These are phyloP conservation scores for Pleurotus platypus DNA, from an alignment of 768 basidiomycete genomes.

Conservation along the genomic window DNA sequence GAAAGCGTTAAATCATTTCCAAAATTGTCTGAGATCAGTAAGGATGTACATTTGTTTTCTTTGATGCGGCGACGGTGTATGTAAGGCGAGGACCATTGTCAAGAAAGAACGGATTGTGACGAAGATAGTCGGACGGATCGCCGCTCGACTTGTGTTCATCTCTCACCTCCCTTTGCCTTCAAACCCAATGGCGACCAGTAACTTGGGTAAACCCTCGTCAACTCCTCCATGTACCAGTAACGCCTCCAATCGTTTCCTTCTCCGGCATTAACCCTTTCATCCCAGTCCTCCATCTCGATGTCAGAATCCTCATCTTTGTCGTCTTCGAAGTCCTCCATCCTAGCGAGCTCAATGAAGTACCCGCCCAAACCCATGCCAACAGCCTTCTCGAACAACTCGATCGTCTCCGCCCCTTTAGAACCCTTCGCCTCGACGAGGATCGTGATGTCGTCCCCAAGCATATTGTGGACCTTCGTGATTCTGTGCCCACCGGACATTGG, in stretches of 20 bases:
- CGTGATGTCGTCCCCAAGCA: conserved; percentile 46
- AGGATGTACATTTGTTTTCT: too few species aligned
- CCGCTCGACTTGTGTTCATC: not conserved
- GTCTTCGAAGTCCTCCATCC: conserved; percentile 20
- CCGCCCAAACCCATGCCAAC: conserved; percentile 57
- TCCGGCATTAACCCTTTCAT: conserved; percentile 18
- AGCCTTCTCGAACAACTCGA: conserved; percentile 16
- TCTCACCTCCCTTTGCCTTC: not conserved
- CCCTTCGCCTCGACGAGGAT: conserved; percentile 44
- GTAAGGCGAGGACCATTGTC: too few species aligned
- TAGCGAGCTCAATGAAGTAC: conserved; percentile 57
- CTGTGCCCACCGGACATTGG: conserved; percentile 25
- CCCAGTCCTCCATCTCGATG: conserved; percentile 14
- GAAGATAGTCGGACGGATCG: not conserved
- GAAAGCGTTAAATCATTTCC: too few species aligned
- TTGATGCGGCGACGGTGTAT: too few species aligned
- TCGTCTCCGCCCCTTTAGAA: conserved; percentile 33
- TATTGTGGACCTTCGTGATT: conserved; percentile 32
- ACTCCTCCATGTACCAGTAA: conserved; percentile 62
- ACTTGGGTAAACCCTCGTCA: conserved; percentile 51
- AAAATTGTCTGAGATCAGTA: too few species aligned
- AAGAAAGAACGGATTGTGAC: not conserved
- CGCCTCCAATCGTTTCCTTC: conserved; percentile 16
- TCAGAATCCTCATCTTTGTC: conserved; percentile 7
- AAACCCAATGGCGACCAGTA: conserved; percentile 27